Percentiles rank a stretch among this genome's conserved stretches.
phyloP scores from a whole-genome alignment of 1,284 basidiomycete genomes.

The Ceratorhiza oryzae-sativae region DNA sequence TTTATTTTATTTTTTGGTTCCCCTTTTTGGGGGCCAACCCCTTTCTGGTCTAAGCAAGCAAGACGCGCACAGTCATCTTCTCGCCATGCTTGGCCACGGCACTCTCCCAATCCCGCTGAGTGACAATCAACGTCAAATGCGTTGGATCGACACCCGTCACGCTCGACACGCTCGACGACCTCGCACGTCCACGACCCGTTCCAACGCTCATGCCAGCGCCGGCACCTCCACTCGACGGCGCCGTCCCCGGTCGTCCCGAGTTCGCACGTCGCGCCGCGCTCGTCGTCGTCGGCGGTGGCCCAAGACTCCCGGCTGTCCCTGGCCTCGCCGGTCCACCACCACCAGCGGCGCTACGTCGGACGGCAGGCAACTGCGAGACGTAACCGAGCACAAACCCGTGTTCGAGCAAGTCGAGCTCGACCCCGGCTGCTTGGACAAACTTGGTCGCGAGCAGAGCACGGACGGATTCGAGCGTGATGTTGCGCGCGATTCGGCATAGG shows the following conservation, averaged over 20 bases:
- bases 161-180: slow-evolving; percentile 31
- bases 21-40: neutral
- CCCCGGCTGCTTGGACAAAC: slow-evolving; percentile 24
- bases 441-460: slow-evolving; percentile 7
- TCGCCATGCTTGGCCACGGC: slow-evolving; percentile 32
- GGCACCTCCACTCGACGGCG: neutral
- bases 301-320: neutral
- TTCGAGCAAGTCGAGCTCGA: slow-evolving; percentile 21
- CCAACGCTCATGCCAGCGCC: too few relatives aligned
- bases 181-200: too few relatives aligned
- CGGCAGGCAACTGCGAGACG: neutral
- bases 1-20: neutral
- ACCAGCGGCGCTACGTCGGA: too few relatives aligned
- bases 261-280: neutral
- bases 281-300: neutral
- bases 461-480: slow-evolving; percentile 13
- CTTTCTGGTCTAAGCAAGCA: slow-evolving; percentile 15
- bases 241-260: slow-evolving; percentile 20
- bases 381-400: slow-evolving; percentile 35
- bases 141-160: slow-evolving; percentile 27
- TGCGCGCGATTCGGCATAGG: slow-evolving; percentile 8
- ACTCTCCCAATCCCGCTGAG: slow-evolving; percentile 35
- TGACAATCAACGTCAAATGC: slow-evolving; percentile 26
- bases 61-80: slow-evolving; percentile 38
- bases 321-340: slow-evolving; percentile 5